Base-by-base conservation (phyloP, 2,329 filamentous ascomycete genomes). In the Fusarium chuoi region DNA sequence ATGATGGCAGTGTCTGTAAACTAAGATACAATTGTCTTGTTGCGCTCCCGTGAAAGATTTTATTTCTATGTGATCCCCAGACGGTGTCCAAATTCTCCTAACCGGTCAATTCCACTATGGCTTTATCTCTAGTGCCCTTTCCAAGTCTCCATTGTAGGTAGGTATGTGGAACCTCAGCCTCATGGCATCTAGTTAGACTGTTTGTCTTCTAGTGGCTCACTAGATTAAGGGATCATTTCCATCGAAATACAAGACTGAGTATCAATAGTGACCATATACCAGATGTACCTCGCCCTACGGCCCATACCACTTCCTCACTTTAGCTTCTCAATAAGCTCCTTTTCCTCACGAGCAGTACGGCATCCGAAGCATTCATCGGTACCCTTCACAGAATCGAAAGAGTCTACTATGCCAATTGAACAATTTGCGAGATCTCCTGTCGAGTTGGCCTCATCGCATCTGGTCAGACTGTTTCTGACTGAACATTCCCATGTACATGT, bases 241-340 rank as follows among this genome's bases (percentile, higher is more conserved):
- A n/a, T n/a, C 39, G n/a, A 5, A 7, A 7, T n/a, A 1, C 7
- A 41, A 13, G 7, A 22, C 7, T 22, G 39, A 7, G 13, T 46
- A 11, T 11, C 26, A 8, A 30, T 11, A 30, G 26, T 15, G 9
- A 30, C 26, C 26, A 22, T 48, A 4, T 22, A 22, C 18, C 4
- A 14, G 10, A 3, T 1, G 6, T 5, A 28, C 13, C 18, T 15
- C 18, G 15, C 13, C 8, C 5, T 10, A 7, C 8, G 12, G 4
- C 18, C 24, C 3, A 20, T 46, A 7, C 8, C 4, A 15, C 18
- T 15, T 17, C 10, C 26, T 48, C 26, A 30, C 7, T 26, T 48
- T 0, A 48, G 26, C 3, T 17, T 48, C 2, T 22, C 26, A 48
- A 22, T 11, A 22, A 48, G 20, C 14, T 48, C 26, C 5, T 12